Percentiles rank a stretch among this genome's conserved stretches.
phyloP scores from a whole-genome alignment of 1,284 basidiomycete species.

The Boletellus sp. region DNA sequence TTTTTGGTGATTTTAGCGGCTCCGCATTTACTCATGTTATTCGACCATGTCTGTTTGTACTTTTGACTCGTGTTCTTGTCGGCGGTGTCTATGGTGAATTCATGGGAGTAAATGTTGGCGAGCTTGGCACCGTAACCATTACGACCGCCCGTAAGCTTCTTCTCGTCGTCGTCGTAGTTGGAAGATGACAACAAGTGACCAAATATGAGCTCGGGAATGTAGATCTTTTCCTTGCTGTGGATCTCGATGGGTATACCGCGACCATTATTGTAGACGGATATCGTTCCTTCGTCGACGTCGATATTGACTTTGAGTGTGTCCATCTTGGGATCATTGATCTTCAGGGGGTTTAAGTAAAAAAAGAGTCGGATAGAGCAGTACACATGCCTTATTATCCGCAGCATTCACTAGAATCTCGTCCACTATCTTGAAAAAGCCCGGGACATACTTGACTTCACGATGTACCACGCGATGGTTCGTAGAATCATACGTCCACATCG shows the following conservation, averaged over 20 bases:
- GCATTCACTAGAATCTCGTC: constrained; percentile 99
- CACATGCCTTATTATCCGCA: constrained; percentile 92
- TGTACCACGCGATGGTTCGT: constrained; percentile 77
- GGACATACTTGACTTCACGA: constrained; percentile 87
- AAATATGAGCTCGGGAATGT: constrained; percentile 98
- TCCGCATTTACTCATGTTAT: constrained; percentile 90
- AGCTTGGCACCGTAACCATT: constrained; percentile 99
- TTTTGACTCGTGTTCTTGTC: constrained; percentile 86
- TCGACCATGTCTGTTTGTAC: constrained; percentile 92
- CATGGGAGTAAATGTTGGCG: constrained; percentile 96
- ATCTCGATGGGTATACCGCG: constrained; percentile 96
- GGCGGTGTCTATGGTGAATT: constrained; percentile 97
- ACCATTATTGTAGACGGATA: constrained; percentile 96
- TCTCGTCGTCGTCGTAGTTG: constrained; percentile 98
- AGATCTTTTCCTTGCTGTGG: constrained; percentile 90
- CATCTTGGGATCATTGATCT: constrained; percentile 91
- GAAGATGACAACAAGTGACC: constrained; percentile 94
- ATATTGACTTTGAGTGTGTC: constrained; percentile 87
- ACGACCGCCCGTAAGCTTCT: constrained; percentile 96
- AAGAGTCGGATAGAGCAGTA: background rate
- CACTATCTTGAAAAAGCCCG: constrained; percentile 99
- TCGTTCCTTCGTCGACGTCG: constrained; percentile 79
- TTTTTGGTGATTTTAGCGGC: constrained; percentile 94
- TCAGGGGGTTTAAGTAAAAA: background rate
- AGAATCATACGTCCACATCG: constrained; percentile 89